These are phyloP conservation scores for Cystobasidium onofrii DNA, from an alignment of 768 basidiomycete genomes.

Conservation along the genomic window DNA sequence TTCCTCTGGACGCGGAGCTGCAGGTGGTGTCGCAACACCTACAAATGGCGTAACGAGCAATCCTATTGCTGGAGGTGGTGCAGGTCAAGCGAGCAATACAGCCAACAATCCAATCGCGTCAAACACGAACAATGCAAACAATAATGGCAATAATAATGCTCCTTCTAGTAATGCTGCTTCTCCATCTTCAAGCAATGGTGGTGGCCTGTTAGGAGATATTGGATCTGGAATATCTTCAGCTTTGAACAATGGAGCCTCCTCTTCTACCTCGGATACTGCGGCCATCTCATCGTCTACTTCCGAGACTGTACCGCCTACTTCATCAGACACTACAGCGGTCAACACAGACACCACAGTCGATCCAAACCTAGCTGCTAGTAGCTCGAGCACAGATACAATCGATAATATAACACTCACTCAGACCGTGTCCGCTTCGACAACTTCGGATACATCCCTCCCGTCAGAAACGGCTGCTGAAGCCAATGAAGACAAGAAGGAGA, in stretches of 20 bases:
- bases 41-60: background rate
- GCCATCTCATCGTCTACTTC: background rate
- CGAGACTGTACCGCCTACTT: background rate
- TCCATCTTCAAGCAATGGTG: background rate
- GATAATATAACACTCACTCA: slow-evolving; percentile 19
- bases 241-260: background rate
- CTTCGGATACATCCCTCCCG: background rate
- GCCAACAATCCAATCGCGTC: background rate
- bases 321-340: background rate
- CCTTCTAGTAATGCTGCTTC: background rate
- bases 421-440: slow-evolving; percentile 11
- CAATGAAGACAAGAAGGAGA: slow-evolving; percentile 1
- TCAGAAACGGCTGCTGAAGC: background rate
- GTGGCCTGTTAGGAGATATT: background rate
- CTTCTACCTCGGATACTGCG: background rate
- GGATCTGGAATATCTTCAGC: background rate
- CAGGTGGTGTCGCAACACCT: background rate
- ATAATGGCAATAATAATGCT: background rate
- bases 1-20: background rate
- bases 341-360: background rate
- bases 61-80: background rate
- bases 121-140: background rate
- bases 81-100: background rate
- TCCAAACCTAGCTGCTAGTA: background rate
- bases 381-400: background rate